These are phyloP conservation scores for Fusarium sp. DNA, from an alignment of 2,329 filamentous ascomycete species.

Conservation along the genomic window DNA sequence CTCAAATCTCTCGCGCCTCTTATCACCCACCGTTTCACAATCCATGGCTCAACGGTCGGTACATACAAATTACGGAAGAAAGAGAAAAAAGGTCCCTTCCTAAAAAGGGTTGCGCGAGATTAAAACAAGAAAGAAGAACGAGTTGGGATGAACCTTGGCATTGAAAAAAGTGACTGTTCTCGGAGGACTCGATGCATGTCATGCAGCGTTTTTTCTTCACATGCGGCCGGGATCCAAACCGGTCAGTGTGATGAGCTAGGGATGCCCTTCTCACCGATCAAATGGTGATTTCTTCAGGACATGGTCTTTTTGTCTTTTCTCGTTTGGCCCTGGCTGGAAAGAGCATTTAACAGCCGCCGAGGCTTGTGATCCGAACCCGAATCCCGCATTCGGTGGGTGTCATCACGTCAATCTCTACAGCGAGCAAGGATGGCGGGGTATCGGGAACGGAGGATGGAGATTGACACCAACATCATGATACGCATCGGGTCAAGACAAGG, in stretches of 20 bases:
- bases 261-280: background rate
- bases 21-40: background rate
- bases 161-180: background rate
- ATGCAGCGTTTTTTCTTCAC: slow-evolving; percentile 13
- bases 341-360: slow-evolving; percentile 12
- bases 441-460: slow-evolving; percentile 25
- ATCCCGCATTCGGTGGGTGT: slow-evolving; percentile 28
- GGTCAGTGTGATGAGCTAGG: slow-evolving; percentile 13
- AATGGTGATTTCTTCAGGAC: background rate
- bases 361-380: slow-evolving; percentile 15
- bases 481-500: background rate
- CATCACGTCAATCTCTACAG: slow-evolving; percentile 25
- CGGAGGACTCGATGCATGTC: slow-evolving; percentile 7
- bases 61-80: background rate
- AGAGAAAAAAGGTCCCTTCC: background rate
- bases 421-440: slow-evolving; percentile 23
- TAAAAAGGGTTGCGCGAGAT: slow-evolving; percentile 3
- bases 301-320: background rate
- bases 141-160: slow-evolving; percentile 1
- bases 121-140: background rate
- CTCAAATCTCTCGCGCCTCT: background rate
- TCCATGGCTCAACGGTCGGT: background rate
- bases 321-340: background rate
- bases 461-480: background rate
- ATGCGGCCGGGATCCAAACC: slow-evolving; percentile 7